Base-by-base conservation (phyloP, 2,329 filamentous ascomycete genomes). In the Aureobasidium sp. region DNA sequence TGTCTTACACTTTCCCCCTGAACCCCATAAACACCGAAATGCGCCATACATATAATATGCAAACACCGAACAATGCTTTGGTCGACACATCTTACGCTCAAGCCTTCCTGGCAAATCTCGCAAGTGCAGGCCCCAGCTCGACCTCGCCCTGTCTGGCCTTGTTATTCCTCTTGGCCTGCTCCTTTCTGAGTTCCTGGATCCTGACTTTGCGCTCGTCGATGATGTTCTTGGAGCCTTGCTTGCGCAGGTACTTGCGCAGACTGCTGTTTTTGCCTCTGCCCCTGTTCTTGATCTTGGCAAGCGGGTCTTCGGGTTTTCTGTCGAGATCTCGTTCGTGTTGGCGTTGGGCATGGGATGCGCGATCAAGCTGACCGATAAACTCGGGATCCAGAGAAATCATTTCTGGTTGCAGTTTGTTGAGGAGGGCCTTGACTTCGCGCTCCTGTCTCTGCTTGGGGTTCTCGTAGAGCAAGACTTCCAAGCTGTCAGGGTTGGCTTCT, bases 311-410 rank as follows among this genome's bases (percentile, higher is more conserved):
- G 53, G 70, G 70, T 68, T 87, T 87, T 9, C 84, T 81, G 68
- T 97, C 93, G 44, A 95, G 82, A 71, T 96, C 88, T 71, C 84
- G 86, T 70, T 95, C 91, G 29, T 85, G 86, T 70, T 86, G 82
- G 53, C 87, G 82, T 78, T 94, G 87, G 77, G 89, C 83, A 64
- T 92, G 86, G 39, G 88, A 90, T 56, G 89, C 84, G 62, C 91
- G 79, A 72, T 99, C 92, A 36, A 99, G 81, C 68, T 87, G 90
- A 61, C 94, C 94, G 69, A 99, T 85, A 72, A 91, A 95, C 75
- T 94, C 89, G 68, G 94, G 93, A 72, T 99, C 88, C 25, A 99
- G 80, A 1, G 91, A 90, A 65, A 99, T 99, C 91, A 97, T 99
- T 72, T 96, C 93, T 3, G 94, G 93, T 70, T 92, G 86, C 52